phyloP scores from a whole-genome alignment of 306 rosid genomes.

The Vigna mungo region DNA sequence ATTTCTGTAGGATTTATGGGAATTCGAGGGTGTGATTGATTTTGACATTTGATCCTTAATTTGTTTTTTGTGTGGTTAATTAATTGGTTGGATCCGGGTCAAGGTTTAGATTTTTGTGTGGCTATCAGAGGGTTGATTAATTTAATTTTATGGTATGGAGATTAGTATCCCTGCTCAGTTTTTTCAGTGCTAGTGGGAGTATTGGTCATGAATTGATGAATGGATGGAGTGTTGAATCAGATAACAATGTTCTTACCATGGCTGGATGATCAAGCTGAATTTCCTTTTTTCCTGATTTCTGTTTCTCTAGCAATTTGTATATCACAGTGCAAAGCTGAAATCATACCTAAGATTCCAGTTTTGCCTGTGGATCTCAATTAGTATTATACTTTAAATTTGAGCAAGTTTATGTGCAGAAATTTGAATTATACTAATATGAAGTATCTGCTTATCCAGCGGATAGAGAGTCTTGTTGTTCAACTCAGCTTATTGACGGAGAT shows the following conservation, averaged over 20 bases:
- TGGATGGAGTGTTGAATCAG: conserved; percentile 38
- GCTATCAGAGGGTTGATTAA: conserved; percentile 17
- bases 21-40: conserved; percentile 44
- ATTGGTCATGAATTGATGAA: conserved; percentile 39
- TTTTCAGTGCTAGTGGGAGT: conserved; percentile 24
- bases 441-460: conserved; percentile 52
- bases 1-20: conserved; percentile 38
- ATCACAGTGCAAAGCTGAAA: conserved; percentile 25
- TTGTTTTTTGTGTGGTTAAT: conserved; percentile 34
- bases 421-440: conserved; percentile 35
- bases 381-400: conserved; percentile 17
- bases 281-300: conserved; percentile 14
- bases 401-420: not conserved
- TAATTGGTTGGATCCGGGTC: conserved; percentile 36
- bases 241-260: not conserved
- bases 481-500: conserved; percentile 97
- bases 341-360: conserved; percentile 26
- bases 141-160: conserved; percentile 10
- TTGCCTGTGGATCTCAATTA: conserved; percentile 23
- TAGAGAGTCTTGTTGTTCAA: conserved; percentile 62
- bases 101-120: conserved; percentile 41
- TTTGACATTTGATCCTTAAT: conserved; percentile 40
- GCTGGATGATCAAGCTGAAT: conserved; percentile 15
- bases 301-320: conserved; percentile 18
- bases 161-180: conserved; percentile 22